Percentiles rank a stretch among this genome's conserved stretches.
These are phyloP conservation scores for Apiospora malaysiana DNA, from an alignment of 2,329 filamentous ascomycete species.

Conservation along the genomic window DNA sequence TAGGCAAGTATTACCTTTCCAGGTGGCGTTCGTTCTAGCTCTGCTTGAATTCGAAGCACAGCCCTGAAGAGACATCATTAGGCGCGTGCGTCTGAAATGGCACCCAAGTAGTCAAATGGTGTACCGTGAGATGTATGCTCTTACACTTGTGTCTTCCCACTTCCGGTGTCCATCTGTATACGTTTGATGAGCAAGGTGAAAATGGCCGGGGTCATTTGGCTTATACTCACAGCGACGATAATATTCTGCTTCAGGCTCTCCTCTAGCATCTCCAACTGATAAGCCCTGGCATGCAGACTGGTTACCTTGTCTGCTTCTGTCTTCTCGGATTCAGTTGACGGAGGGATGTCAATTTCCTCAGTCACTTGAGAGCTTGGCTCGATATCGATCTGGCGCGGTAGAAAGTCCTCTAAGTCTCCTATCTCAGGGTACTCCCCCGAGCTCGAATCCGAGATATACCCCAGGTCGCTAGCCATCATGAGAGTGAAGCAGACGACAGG, in stretches of 20 bases:
- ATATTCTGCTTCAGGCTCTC: slow-evolving; percentile 72
- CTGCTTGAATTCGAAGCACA: slow-evolving; percentile 68
- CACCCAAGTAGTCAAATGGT: background rate
- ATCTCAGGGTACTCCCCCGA: background rate
- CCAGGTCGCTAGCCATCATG: background rate
- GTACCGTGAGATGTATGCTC: slow-evolving; percentile 31
- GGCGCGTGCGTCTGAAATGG: background rate
- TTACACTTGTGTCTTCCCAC: slow-evolving; percentile 80
- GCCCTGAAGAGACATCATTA: slow-evolving; percentile 54
- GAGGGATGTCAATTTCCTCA: slow-evolving; percentile 8
- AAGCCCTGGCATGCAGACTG: slow-evolving; percentile 59
- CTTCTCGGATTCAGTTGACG: slow-evolving; percentile 16
- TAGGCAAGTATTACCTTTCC: slow-evolving; percentile 55
- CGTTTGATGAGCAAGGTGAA: slow-evolving; percentile 12
- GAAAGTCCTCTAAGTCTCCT: background rate
- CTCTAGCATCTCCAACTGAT: slow-evolving; percentile 79
- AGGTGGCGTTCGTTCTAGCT: slow-evolving; percentile 60
- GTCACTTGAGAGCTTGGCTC: background rate
- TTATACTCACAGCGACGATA: slow-evolving; percentile 67
- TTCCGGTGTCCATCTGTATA: slow-evolving; percentile 75
- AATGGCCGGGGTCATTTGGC: background rate
- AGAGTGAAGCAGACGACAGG: background rate
- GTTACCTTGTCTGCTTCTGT: slow-evolving; percentile 29
- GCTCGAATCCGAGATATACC: background rate
- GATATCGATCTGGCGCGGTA: background rate